Conservation (phyloP, 1,139 yeast species). For the Hansenula anomala region DNA sequence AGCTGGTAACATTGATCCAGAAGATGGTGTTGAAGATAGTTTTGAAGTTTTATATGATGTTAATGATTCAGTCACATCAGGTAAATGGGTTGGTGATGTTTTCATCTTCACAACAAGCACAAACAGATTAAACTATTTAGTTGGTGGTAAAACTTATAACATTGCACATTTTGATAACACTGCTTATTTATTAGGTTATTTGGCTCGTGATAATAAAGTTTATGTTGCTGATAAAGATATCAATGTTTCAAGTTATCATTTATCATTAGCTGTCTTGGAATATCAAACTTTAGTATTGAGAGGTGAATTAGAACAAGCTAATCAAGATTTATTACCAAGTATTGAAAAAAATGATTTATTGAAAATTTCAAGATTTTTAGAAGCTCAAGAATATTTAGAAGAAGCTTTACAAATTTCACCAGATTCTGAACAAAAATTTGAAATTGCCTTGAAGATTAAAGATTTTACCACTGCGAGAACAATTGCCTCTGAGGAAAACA, state of each 20-base stretch:
- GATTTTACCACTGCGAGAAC: slow-evolving; percentile 69
- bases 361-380: slow-evolving; percentile 87
- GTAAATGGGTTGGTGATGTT: slow-evolving; percentile 96
- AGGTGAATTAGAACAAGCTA: slow-evolving; percentile 80
- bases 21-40: slow-evolving; percentile 83
- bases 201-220: slow-evolving; percentile 84
- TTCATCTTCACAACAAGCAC: slow-evolving; percentile 84
- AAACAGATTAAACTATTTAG: slow-evolving; percentile 87
- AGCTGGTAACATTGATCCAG: slow-evolving; percentile 57
- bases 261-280: slow-evolving; percentile 83
- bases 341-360: slow-evolving; percentile 63
- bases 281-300: slow-evolving; percentile 93
- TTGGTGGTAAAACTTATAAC: slow-evolving; percentile 90
- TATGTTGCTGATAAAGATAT: slow-evolving; percentile 90
- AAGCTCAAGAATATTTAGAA: slow-evolving; percentile 82
- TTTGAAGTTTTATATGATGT: slow-evolving; percentile 84
- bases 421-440: slow-evolving; percentile 84
- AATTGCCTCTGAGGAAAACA: slow-evolving; percentile 52
- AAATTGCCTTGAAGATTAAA: slow-evolving; percentile 66
- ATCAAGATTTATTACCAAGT: slow-evolving; percentile 57
- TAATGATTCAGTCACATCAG: slow-evolving; percentile 77
- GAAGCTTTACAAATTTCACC: slow-evolving; percentile 80
- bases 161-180: slow-evolving; percentile 91
- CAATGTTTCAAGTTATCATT: slow-evolving; percentile 74
- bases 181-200: slow-evolving; percentile 82